Evolutionary conservation across 1,139 yeast genomes (phyloP).

Genomic region (Geotrichum restrictum): DNA sequence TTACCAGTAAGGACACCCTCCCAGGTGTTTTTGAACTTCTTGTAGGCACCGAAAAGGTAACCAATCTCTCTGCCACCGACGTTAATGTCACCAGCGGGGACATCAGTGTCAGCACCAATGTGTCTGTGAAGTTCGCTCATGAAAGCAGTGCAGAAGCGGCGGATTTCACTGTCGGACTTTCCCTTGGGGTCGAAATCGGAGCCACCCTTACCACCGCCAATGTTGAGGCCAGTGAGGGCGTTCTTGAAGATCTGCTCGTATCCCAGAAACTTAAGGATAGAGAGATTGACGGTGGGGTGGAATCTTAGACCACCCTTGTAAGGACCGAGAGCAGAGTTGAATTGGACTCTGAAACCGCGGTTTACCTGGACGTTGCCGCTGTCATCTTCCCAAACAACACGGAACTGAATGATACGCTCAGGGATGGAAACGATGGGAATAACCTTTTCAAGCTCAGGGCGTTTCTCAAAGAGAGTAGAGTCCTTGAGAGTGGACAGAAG

Average conservation of each 20-base stretch:
- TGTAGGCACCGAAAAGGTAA: slow-evolving; percentile 94
- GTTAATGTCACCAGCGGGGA: slow-evolving; percentile 96
- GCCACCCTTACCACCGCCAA: slow-evolving; percentile 99
- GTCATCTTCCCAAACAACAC: slow-evolving; percentile 98
- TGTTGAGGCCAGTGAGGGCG: slow-evolving; percentile 92
- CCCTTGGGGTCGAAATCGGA: slow-evolving; percentile 97
- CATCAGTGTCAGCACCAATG: slow-evolving; percentile 96
- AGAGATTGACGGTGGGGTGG: slow-evolving; percentile 94
- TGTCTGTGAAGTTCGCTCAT: slow-evolving; percentile 94
- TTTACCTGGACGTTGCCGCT: slow-evolving; percentile 86
- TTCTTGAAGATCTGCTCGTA: slow-evolving; percentile 98
- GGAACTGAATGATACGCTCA: slow-evolving; percentile 92
- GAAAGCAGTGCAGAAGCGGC: slow-evolving; percentile 94
- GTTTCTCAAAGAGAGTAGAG: slow-evolving; percentile 81
- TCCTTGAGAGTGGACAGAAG: slow-evolving; percentile 82
- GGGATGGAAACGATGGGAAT: slow-evolving; percentile 91
- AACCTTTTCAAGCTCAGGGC: slow-evolving; percentile 86
- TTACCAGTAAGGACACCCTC: slow-evolving; percentile 98
- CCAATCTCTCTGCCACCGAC: slow-evolving; percentile 93
- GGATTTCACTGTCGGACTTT: slow-evolving; percentile 84
- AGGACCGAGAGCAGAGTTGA: slow-evolving; percentile 97
- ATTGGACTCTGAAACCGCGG: slow-evolving; percentile 97
- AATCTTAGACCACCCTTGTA: slow-evolving; percentile 98
- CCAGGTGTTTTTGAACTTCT: slow-evolving; percentile 84
- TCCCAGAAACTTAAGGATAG: slow-evolving; percentile 92